A percentile compares a stretch with the other conserved stretches of the same genome.
phyloP scores from a whole-genome alignment of 495 filamentous ascomycete species.

The Aspergillus taichungensis region DNA sequence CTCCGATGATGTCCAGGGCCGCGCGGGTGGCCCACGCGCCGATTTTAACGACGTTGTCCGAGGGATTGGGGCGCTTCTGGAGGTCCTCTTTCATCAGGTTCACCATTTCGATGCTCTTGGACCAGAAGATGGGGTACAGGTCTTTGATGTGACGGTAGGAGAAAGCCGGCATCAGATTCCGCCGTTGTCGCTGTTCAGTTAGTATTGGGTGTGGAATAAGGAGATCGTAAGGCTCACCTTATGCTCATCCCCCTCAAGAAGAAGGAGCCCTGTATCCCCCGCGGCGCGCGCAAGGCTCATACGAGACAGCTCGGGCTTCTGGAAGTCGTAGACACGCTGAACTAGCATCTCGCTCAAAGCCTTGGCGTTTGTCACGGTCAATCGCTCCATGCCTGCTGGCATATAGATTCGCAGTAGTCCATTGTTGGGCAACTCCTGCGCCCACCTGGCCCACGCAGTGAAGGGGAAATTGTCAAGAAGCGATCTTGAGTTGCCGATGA shows the following conservation, averaged over 20 bases:
- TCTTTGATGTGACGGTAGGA: constrained; percentile 78
- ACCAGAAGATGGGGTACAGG: constrained; percentile 78
- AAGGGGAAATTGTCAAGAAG: constrained; percentile 41
- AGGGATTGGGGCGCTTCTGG: constrained; percentile 6
- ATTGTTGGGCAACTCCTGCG: constrained; percentile 61
- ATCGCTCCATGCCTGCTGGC: constrained; percentile 60
- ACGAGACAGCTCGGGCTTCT: constrained; percentile 56
- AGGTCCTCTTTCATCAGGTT: constrained; percentile 31
- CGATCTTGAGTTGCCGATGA: constrained; percentile 23
- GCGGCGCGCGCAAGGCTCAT: constrained; percentile 52
- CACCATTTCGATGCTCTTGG: constrained; percentile 49
- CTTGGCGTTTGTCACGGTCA: constrained; percentile 59
- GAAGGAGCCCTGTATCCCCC: constrained; percentile 60
- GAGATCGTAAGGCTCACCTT: constrained; percentile 31
- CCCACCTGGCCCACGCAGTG: constrained; percentile 50
- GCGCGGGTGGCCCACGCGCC: constrained; percentile 57
- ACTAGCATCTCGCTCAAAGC: constrained; percentile 56
- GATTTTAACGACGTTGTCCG: constrained; percentile 45
- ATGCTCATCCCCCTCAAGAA: constrained; percentile 83
- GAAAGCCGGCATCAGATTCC: constrained; percentile 76
- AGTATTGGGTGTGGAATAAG: not conserved
- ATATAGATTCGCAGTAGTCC: constrained; percentile 67
- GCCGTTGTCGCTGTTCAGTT: constrained; percentile 48
- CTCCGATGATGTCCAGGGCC: constrained; percentile 83
- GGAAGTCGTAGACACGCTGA: constrained; percentile 67